Evolutionary conservation across 2,329 filamentous ascomycete genomes (phyloP).

Genomic region (Claviceps sp.): DNA sequence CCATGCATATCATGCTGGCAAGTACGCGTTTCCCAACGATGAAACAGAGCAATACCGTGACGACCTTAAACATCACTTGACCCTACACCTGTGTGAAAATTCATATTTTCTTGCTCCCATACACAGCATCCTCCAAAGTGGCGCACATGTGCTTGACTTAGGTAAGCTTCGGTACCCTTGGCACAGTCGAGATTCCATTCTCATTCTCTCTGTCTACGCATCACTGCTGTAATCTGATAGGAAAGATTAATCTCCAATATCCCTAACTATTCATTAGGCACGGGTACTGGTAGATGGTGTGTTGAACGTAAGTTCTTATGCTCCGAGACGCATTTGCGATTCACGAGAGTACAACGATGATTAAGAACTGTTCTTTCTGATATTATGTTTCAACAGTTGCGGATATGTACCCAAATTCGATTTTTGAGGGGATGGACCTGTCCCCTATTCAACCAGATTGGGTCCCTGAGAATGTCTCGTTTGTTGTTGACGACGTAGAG

Average conservation of each 20-base stretch:
- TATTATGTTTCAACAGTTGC: constrained; percentile 22
- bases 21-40: constrained; percentile 31
- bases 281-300: constrained; percentile 38
- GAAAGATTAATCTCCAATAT: neutral
- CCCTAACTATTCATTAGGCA: constrained; percentile 20
- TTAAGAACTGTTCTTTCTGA: neutral
- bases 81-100: constrained; percentile 24
- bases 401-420: constrained; percentile 29
- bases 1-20: constrained; percentile 27
- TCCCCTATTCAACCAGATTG: constrained; percentile 39
- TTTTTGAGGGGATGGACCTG: constrained; percentile 35
- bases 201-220: neutral
- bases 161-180: constrained; percentile 19
- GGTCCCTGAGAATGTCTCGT: constrained; percentile 37
- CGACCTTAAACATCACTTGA: constrained; percentile 27
- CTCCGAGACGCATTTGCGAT: neutral
- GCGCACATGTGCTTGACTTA: constrained; percentile 32
- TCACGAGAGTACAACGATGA: neutral
- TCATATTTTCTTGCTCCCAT: constrained; percentile 32
- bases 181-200: no score
- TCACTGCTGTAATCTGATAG: neutral
- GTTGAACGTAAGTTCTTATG: constrained; percentile 30
- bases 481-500: constrained; percentile 39
- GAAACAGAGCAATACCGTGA: constrained; percentile 28
- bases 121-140: constrained; percentile 21